Conservation (phyloP, 768 basidiomycete genomes). For the Rossbeevera mucosa region DNA sequence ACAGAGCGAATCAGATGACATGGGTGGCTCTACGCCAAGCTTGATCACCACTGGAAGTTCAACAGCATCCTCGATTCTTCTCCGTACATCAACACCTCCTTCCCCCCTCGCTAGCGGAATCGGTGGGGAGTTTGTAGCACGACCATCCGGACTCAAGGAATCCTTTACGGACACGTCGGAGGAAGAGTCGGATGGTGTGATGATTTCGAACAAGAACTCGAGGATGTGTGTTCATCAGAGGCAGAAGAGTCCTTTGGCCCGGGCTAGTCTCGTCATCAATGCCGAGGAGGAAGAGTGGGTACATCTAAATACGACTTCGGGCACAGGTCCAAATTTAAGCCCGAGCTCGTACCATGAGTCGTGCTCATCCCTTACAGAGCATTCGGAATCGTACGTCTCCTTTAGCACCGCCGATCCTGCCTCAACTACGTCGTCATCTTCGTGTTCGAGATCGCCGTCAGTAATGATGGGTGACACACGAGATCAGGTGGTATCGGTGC, state of each 20-base stretch:
- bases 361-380: conserved; percentile 18
- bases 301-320: neutral
- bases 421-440: conserved; percentile 10
- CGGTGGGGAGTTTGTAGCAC: conserved; percentile 11
- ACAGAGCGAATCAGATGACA: neutral
- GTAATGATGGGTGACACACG: neutral
- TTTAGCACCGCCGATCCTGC: conserved; percentile 16
- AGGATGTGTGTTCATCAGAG: conserved; percentile 1
- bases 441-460: conserved; percentile 16
- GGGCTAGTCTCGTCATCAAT: neutral
- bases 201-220: neutral
- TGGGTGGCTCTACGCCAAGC: conserved; percentile 20
- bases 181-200: conserved; percentile 12
- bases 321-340: neutral
- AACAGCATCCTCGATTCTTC: conserved; percentile 14
- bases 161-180: conserved; percentile 16
- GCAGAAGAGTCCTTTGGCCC: conserved; percentile 7
- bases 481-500: neutral
- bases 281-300: conserved; percentile 10
- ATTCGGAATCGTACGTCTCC: conserved; percentile 20
- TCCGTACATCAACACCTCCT: conserved; percentile 2
- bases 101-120: neutral
- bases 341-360: conserved; percentile 1
- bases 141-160: conserved; percentile 21
- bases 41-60: conserved; percentile 18